phyloP scores from a whole-genome alignment of 176 grass and related monocot species.

The Musa troglodytarum region DNA sequence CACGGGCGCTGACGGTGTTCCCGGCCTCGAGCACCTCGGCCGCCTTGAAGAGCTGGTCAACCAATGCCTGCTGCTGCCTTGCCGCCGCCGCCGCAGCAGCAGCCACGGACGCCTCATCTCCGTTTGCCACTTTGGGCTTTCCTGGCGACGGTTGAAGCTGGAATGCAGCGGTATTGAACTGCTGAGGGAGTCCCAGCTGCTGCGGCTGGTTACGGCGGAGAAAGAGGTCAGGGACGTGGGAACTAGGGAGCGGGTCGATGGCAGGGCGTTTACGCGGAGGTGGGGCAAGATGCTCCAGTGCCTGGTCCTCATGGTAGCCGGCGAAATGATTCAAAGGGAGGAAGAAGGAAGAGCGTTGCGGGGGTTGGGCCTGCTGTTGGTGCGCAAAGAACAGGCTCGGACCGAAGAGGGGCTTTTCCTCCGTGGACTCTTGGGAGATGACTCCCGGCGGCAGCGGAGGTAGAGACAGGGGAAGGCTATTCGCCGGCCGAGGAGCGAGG shows the following conservation, averaged over 20 bases:
- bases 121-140: not conserved
- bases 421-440: not conserved
- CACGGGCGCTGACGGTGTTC: slow-evolving; percentile 33
- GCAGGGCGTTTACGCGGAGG: not conserved
- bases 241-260: not conserved
- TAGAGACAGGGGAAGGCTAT: too few relatives aligned
- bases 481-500: not conserved
- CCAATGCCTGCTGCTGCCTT: slow-evolving; percentile 5
- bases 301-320: not conserved
- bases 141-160: not conserved
- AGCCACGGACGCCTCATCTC: not conserved
- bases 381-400: not conserved
- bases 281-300: not conserved
- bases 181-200: not conserved
- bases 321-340: not conserved
- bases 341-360: not conserved
- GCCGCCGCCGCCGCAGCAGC: not conserved
- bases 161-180: not conserved
- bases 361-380: not conserved
- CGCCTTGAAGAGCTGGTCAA: slow-evolving; percentile 46
- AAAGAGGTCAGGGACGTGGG: not conserved
- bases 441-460: not conserved
- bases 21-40: slow-evolving; percentile 28
- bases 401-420: not conserved
- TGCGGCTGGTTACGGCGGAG: not conserved